Base-by-base conservation (phyloP, 495 filamentous ascomycete species). In the Penicillium turbatum region DNA sequence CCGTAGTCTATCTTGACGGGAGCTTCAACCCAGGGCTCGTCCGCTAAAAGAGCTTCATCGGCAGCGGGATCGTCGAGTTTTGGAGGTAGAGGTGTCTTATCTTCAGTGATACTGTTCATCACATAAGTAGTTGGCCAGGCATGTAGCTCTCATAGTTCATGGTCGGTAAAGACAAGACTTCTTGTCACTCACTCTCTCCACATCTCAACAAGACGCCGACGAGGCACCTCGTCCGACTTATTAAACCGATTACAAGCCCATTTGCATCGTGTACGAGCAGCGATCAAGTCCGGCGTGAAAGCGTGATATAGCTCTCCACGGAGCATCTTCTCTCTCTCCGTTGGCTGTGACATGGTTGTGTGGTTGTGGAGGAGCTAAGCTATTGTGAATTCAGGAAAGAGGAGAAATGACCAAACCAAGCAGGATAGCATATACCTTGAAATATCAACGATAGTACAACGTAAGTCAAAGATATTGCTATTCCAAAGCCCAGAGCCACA, bases 1-100 rank as follows among this genome's bases (percentile, higher is more conserved):
- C 90, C 90, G 56, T 93, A 91, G 65, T 95, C 90, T 3, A 85
- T 71, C 12, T 74, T 77, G 57, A 95, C 73, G 6, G 89, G 88
- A 0, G 81, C 69, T 53, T 89, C 84, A n/a, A 92, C 72, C 77
- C 79, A 90, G 4, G 88, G 80, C 11, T 87, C 79, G 31, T 81
- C 61, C 12, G 66, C 67, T 36, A 88, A 79, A 5, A 82, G 76
- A 13, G 63, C 74, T 24, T 84, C 82, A 56, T 92, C 86, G 56
- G 81, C 79, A 35, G 76, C 78, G 7, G 73, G 63, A 9, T 77
- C 78, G 9, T 78, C 60, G 0, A 75, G 73, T 12, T 56, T 69
- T 0, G 82, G 78, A 5, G 86, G 86, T 0, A 91, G 65, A 35
- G 87, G 84, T 5, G 77, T 81, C 30, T 74, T 61, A 63, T 89